phyloP scores from a whole-genome alignment of 805 yeast species.

The Kurtzmaniella cleridarum region DNA sequence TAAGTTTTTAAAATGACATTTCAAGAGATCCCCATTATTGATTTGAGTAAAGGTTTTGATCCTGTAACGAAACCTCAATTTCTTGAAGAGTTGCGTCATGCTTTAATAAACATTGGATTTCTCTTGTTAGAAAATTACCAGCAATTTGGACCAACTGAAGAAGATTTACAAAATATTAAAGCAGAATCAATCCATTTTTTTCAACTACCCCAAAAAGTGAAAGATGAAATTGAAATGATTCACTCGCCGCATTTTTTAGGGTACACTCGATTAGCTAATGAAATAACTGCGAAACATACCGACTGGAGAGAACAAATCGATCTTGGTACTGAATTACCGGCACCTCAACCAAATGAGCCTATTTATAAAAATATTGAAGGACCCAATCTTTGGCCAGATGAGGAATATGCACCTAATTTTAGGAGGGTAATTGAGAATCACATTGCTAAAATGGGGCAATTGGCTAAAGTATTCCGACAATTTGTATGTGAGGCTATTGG shows the following conservation, averaged over 20 bases:
- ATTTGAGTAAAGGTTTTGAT: constrained; percentile 36
- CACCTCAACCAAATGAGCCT: constrained; percentile 34
- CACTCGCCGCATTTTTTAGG: constrained; percentile 56
- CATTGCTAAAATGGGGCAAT: constrained; percentile 39
- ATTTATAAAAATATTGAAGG: constrained; percentile 49
- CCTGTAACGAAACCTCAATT: constrained; percentile 39
- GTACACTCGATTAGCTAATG: constrained; percentile 52
- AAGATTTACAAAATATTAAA: constrained; percentile 32
- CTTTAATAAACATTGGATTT: constrained; percentile 54
- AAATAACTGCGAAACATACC: constrained; percentile 46
- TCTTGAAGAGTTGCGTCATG: constrained; percentile 35
- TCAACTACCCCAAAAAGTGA: constrained; percentile 40
- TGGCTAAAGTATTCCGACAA: constrained; percentile 37
- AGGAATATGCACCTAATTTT: constrained; percentile 36
- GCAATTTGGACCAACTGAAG: constrained; percentile 34
- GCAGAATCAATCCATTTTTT: constrained; percentile 40
- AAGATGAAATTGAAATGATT: constrained; percentile 45
- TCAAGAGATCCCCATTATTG: constrained; percentile 40
- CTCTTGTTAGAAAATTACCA: constrained; percentile 40
- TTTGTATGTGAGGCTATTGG: constrained; percentile 56
- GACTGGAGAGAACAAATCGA: constrained; percentile 64
- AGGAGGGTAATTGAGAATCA: constrained; percentile 36
- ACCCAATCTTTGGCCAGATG: constrained; percentile 52
- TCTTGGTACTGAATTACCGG: constrained; percentile 47
- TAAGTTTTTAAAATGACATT: constrained; percentile 25